Conservation (phyloP, 257 asterid species). For the Solanum arcanum region DNA sequence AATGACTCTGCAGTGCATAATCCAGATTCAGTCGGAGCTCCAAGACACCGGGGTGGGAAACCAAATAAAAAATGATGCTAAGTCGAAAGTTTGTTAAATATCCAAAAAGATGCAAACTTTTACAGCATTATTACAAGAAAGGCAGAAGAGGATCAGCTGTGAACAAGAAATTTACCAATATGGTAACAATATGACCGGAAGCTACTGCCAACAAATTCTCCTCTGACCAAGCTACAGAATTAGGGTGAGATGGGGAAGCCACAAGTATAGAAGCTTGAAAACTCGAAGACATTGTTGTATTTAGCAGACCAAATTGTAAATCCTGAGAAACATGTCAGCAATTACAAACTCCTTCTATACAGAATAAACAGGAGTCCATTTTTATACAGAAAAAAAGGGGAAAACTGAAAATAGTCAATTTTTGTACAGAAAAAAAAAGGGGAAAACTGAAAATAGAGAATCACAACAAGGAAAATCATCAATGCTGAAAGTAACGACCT, state of each 20-base stretch:
- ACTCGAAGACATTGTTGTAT: slow-evolving; percentile 35
- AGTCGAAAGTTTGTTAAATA: background rate
- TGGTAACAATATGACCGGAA: slow-evolving; percentile 42
- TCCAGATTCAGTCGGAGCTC: too few relatives aligned
- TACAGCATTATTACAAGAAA: background rate
- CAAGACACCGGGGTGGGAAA: too few relatives aligned
- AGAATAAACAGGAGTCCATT: background rate
- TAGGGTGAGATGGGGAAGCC: slow-evolving; percentile 53
- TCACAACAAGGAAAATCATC: background rate
- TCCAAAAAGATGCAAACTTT: background rate
- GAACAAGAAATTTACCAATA: slow-evolving; percentile 36
- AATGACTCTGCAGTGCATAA: background rate
- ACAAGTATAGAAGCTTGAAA: slow-evolving; percentile 58
- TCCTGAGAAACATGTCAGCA: background rate
- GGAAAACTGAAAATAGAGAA: background rate
- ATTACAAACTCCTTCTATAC: background rate
- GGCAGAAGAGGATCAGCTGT: background rate
- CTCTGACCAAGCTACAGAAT: slow-evolving; percentile 82
- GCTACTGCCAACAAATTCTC: slow-evolving; percentile 87
- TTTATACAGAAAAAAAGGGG: background rate
- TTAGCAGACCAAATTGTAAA: background rate
- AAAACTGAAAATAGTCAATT: background rate
- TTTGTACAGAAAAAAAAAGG: background rate
- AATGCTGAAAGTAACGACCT: background rate
- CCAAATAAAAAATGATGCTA: too few relatives aligned